Base-by-base conservation (phyloP, 2,329 filamentous ascomycete genomes). In the Pseudomassariella vexata region DNA sequence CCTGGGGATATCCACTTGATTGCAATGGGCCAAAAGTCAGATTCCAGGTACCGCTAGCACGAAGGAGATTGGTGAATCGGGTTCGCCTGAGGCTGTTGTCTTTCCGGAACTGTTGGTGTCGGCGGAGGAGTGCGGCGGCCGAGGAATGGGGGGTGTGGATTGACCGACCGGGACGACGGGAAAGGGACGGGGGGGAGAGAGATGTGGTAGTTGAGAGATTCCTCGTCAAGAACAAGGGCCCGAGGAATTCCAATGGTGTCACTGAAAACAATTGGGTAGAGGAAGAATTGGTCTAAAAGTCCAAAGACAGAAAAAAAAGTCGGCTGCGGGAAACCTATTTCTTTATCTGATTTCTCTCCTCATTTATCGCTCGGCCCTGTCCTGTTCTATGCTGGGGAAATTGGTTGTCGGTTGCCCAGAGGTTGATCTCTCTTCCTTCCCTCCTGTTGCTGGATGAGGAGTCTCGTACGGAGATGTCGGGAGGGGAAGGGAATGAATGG, bases 401-500 rank as follows among this genome's bases (percentile, higher is more conserved):
- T 19, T 24, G 17, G 12, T 27, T 20, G 23, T 28, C 18, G 33
- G 33, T 11, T 35, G 28, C 28, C 36, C 28, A 29, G 29, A 22
- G 32, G 28, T 18, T 30, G 26, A n/a, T 19, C 48, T 56, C 51
- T 55, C 49, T 47, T 54, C 50, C 47, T 48, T 52, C 46, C 49
- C 52, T 52, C 49, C 49, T 49, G 44, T 44, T 32, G 45, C 43
- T 43, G 35, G 41, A 37, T 39, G 47, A 38, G 63, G 67, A 70
- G 63, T 60, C 60, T 62, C 55, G 62, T 41, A 38, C 42, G 45
- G 47, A 49, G 45, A 45, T 41, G 38, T 42, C 36, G 48, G 36
- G 43, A 60, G 62, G 62, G 63, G 38, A 43, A 68, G 63, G 60
- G 63, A 73, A 73, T 63, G 68, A 71, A 66, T 71, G 66, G 65